Conservation (phyloP, 352 stramenopile genomes). For the Pythium utonaiense region DNA sequence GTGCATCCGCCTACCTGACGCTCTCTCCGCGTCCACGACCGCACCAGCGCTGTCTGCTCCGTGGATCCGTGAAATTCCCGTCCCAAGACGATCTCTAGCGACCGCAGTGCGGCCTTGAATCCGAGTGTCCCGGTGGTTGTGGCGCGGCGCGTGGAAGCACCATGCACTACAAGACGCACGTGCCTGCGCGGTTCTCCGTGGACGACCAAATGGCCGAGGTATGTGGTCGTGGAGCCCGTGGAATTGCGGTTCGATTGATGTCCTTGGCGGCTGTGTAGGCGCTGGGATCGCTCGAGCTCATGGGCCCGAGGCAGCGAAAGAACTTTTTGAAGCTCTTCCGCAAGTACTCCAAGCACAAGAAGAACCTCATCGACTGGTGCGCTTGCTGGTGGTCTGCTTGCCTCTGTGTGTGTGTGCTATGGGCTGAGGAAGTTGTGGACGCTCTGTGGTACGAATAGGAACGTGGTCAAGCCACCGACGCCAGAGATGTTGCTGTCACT, state of each 20-base stretch:
- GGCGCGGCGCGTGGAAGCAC: background rate
- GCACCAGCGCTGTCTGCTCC: background rate
- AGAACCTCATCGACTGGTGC: slow-evolving; percentile 80
- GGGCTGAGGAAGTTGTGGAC: background rate
- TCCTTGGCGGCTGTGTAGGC: slow-evolving; percentile 29
- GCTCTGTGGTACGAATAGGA: slow-evolving; percentile 49
- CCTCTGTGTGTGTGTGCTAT: background rate
- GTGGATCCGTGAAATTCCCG: background rate
- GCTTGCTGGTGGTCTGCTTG: background rate
- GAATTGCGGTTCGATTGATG: background rate
- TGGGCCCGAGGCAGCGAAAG: slow-evolving; percentile 75
- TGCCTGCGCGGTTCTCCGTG: slow-evolving; percentile 78
- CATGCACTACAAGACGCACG: slow-evolving; percentile 88
- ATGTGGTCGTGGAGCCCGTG: background rate
- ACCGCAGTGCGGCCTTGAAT: background rate
- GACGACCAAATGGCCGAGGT: slow-evolving; percentile 88
- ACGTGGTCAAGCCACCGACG: slow-evolving; percentile 71
- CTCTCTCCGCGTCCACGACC: background rate
- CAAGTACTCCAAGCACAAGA: slow-evolving; percentile 85
- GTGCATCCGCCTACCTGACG: background rate
- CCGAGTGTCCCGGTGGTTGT: background rate
- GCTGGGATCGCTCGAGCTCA: slow-evolving; percentile 73
- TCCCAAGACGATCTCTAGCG: background rate
- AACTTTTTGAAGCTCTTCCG: slow-evolving; percentile 89
- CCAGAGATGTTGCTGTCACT: slow-evolving; percentile 67